These are phyloP conservation scores for Lasiodiplodia citricola DNA, from an alignment of 2,329 filamentous ascomycete genomes.

Conservation along the genomic window DNA sequence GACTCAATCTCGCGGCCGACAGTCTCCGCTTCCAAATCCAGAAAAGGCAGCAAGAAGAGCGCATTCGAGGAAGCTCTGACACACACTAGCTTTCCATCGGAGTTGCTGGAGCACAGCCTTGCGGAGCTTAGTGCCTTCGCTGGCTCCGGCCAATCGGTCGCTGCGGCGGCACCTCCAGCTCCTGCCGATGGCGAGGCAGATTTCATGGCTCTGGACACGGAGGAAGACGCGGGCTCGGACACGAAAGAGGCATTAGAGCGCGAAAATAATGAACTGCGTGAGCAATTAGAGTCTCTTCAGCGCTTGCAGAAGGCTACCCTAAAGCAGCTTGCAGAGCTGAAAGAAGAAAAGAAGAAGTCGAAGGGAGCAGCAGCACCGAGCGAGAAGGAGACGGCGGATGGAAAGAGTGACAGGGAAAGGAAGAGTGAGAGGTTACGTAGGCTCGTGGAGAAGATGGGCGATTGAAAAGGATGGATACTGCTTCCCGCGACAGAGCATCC, in stretches of 20 bases:
- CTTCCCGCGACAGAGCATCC: too few relatives aligned
- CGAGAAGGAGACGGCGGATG: conserved; percentile 32
- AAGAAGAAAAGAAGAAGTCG: conserved; percentile 48
- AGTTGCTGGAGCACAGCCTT: conserved; percentile 46
- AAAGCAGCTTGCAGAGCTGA: conserved; percentile 50
- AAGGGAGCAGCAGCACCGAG: conserved; percentile 31
- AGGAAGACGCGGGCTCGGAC: background rate
- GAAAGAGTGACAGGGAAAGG: conserved; percentile 11
- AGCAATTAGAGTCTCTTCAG: conserved; percentile 50
- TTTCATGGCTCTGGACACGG: conserved; percentile 43
- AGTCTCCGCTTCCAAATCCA: conserved; percentile 39
- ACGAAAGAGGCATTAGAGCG: background rate
- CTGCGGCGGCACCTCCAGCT: conserved; percentile 25
- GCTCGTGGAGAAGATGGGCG: conserved; percentile 5
- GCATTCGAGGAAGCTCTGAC: conserved; percentile 49
- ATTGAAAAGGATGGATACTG: background rate
- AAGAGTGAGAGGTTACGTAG: conserved; percentile 2
- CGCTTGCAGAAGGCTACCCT: conserved; percentile 53
- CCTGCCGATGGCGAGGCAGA: conserved; percentile 36
- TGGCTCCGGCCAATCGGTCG: background rate
- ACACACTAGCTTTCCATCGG: conserved; percentile 49
- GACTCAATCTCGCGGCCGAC: conserved; percentile 35
- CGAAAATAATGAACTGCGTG: conserved; percentile 38
- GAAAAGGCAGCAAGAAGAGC: conserved; percentile 29
- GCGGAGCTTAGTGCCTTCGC: conserved; percentile 42